phyloP scores from a whole-genome alignment of 768 basidiomycete species.

The Trametes maxima region DNA sequence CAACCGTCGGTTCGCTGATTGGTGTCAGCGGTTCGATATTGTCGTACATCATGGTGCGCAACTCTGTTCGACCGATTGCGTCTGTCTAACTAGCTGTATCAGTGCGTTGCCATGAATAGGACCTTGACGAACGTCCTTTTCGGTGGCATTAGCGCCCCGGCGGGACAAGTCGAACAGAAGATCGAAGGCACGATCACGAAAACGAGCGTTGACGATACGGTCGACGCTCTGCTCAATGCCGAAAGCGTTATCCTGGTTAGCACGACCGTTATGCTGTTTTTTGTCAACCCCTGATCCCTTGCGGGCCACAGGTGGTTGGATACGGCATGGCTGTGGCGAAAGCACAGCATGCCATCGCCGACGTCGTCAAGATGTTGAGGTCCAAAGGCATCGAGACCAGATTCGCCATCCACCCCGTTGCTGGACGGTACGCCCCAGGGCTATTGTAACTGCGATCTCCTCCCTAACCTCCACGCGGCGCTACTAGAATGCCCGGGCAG shows the following conservation, averaged over 20 bases:
- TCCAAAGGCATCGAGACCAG: slow-evolving; percentile 78
- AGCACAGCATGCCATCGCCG: slow-evolving; percentile 75
- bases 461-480: background rate
- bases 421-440: slow-evolving; percentile 46
- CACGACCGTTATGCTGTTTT: background rate
- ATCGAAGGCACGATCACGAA: slow-evolving; percentile 84
- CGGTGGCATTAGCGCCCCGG: slow-evolving; percentile 72
- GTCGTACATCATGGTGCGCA: slow-evolving; percentile 86
- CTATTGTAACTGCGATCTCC: background rate
- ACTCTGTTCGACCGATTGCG: background rate
- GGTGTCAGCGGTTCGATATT: slow-evolving; percentile 91
- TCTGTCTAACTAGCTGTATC: slow-evolving; percentile 11
- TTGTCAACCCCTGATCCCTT: background rate
- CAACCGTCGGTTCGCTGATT: slow-evolving; percentile 83
- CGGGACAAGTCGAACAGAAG: slow-evolving; percentile 57
- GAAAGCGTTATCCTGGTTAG: slow-evolving; percentile 81
- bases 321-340: slow-evolving; percentile 95
- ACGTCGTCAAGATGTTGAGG: slow-evolving; percentile 73
- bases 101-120: slow-evolving; percentile 94
- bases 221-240: slow-evolving; percentile 74
- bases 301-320: slow-evolving; percentile 62
- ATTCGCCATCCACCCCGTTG: slow-evolving; percentile 89
- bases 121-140: slow-evolving; percentile 85
- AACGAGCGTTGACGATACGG: slow-evolving; percentile 79
- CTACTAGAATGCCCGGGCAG: slow-evolving; percentile 82